Percentiles rank a stretch among this genome's conserved stretches.
These are phyloP conservation scores for Paraconiothyrium sp. DNA, from an alignment of 2,329 filamentous ascomycete genomes.

Conservation along the genomic window DNA sequence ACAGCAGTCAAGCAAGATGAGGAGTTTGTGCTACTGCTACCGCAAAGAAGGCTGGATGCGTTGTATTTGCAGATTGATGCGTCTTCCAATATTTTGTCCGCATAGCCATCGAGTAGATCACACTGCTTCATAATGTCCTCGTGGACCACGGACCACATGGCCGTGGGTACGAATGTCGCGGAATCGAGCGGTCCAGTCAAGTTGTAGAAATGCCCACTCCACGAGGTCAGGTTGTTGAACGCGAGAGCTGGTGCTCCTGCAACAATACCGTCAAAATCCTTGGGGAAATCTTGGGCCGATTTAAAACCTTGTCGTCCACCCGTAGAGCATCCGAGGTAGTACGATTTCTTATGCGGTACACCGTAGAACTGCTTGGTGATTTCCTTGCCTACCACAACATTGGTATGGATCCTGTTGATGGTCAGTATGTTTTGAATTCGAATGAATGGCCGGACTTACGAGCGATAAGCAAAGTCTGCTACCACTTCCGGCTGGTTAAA, in stretches of 20 bases:
- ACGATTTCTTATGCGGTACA: slow-evolving; percentile 48
- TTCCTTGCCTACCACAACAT: slow-evolving; percentile 46
- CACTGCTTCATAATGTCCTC: slow-evolving; percentile 59
- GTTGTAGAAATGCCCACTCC: slow-evolving; percentile 43
- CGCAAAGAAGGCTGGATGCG: slow-evolving; percentile 52
- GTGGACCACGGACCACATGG: slow-evolving; percentile 53
- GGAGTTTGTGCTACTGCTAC: slow-evolving; percentile 37
- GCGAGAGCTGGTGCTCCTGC: slow-evolving; percentile 37
- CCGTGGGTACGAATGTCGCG: slow-evolving; percentile 51
- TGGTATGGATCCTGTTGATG: slow-evolving; percentile 23
- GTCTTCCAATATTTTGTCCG: slow-evolving; percentile 60
- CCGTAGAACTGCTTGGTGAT: slow-evolving; percentile 52
- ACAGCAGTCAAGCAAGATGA: slow-evolving; percentile 55
- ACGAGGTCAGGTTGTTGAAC: slow-evolving; percentile 47
- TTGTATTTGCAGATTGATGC: slow-evolving; percentile 56
- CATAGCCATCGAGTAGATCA: slow-evolving; percentile 59
- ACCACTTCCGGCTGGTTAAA: slow-evolving; percentile 54
- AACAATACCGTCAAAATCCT: slow-evolving; percentile 43
- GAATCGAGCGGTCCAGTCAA: slow-evolving; percentile 38
- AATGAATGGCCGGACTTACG: slow-evolving; percentile 26
- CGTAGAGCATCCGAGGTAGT: slow-evolving; percentile 43
- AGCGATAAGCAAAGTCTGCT: slow-evolving; percentile 58
- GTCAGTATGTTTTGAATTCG: background rate
- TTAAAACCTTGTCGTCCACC: slow-evolving; percentile 42
- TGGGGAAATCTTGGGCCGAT: slow-evolving; percentile 35